These are phyloP conservation scores for Haematococcus lacustris DNA, from an alignment of 139 green algal genomes.

Conservation along the genomic window DNA sequence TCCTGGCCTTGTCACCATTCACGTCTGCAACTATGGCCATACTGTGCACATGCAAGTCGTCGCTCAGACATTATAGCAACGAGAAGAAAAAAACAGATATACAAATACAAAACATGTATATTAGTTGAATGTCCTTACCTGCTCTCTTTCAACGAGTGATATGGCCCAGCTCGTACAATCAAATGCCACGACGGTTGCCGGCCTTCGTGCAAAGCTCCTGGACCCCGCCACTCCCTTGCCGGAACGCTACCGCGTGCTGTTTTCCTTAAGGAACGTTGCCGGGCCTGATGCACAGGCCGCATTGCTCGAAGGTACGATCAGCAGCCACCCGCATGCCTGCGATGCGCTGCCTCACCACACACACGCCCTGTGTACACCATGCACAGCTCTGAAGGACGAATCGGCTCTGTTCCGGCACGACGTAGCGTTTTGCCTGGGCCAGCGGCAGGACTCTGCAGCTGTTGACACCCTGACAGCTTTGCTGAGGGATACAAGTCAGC, in stretches of 20 bases:
- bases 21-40: too few relatives aligned
- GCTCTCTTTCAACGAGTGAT: too few relatives aligned
- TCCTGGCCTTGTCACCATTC: too few relatives aligned
- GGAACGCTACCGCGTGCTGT: conserved; percentile 75
- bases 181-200: too few relatives aligned
- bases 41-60: too few relatives aligned
- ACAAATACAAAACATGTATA: too few relatives aligned
- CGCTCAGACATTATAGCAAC: too few relatives aligned
- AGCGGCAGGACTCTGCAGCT: conserved; percentile 71
- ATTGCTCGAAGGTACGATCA: conserved; percentile 45
- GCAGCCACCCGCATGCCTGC: not conserved
- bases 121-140: too few relatives aligned
- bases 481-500: conserved; percentile 54
- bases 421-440: conserved; percentile 84
- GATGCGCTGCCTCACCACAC: not conserved
- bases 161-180: too few relatives aligned
- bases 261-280: conserved; percentile 63
- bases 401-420: conserved; percentile 85
- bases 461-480: conserved; percentile 47
- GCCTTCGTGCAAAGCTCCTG: conserved; percentile 46
- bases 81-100: too few relatives aligned
- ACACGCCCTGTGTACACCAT: not conserved
- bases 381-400: conserved; percentile 56
- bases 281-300: conserved; percentile 46
- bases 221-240: conserved; percentile 39